Percentiles rank a stretch among this genome's conserved stretches.
Conservation (phyloP, 1,139 yeast species). For the Nakaseomyces delphensis region DNA sequence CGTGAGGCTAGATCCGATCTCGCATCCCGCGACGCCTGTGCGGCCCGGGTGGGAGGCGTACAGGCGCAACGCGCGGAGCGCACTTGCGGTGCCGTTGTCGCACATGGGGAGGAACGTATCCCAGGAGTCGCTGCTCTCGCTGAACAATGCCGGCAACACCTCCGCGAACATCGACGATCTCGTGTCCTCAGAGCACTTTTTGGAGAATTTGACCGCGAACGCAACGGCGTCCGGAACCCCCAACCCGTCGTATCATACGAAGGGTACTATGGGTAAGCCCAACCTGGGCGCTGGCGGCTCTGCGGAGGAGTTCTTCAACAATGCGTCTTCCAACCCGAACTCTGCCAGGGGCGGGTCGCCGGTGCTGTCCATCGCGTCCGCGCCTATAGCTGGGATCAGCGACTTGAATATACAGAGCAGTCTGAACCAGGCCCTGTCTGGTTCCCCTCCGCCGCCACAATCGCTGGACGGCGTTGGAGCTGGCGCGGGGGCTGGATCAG, state of each 20-base stretch:
- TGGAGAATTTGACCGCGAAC: conserved; percentile 30
- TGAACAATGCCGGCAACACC: conserved; percentile 7
- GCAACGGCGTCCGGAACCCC: conserved; percentile 23
- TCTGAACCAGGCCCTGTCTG: neutral
- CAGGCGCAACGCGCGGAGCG: conserved; percentile 1
- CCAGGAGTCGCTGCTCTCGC: conserved; percentile 11
- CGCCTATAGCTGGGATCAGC: neutral
- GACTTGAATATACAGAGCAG: neutral
- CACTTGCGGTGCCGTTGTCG: conserved; percentile 1
- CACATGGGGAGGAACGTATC: conserved; percentile 6
- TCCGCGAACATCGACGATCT: conserved; percentile 10
- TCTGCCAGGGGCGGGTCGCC: conserved; percentile 8
- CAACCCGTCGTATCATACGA: conserved; percentile 3
- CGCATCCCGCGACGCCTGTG: neutral
- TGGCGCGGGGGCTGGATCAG: neutral
- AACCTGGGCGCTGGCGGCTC: conserved; percentile 14
- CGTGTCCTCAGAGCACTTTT: conserved; percentile 27
- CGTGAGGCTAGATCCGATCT: conserved; percentile 10
- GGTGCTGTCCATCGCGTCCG: neutral
- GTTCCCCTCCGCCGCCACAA: neutral
- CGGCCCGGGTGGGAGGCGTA: neutral
- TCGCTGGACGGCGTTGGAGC: neutral
- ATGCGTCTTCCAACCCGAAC: conserved; percentile 9
- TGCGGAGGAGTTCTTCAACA: conserved; percentile 20
- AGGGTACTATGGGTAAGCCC: conserved; percentile 2